Percentiles rank a stretch among this genome's conserved stretches.
phyloP scores from a whole-genome alignment of 139 green algal genomes.

The Coccomyxa sp. region DNA sequence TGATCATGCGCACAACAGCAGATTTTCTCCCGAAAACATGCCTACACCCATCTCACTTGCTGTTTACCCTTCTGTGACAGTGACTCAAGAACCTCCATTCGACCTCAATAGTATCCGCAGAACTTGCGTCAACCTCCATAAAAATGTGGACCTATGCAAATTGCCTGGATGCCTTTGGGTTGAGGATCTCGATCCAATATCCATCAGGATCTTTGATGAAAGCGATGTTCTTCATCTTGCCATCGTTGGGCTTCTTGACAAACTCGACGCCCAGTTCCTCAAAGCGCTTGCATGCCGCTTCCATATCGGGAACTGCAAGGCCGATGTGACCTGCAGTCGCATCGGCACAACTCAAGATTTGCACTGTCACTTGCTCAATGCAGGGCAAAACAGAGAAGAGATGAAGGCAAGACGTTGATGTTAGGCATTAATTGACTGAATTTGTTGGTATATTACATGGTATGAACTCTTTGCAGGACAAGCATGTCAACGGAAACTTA shows the following conservation, averaged over 20 bases:
- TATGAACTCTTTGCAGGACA: too few species aligned
- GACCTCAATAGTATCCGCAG: too few species aligned
- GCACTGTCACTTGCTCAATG: neutral
- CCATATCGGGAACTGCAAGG: slow-evolving; percentile 78
- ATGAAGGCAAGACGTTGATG: neutral
- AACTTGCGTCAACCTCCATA: too few species aligned
- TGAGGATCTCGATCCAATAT: slow-evolving; percentile 67
- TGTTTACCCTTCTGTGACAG: too few species aligned
- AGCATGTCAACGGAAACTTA: too few species aligned
- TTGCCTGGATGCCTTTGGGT: slow-evolving; percentile 8
- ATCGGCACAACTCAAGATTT: neutral
- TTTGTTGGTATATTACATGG: too few species aligned
- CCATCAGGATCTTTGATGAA: slow-evolving; percentile 76
- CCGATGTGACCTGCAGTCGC: slow-evolving; percentile 70
- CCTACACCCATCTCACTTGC: too few species aligned
- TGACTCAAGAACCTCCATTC: too few species aligned
- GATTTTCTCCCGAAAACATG: too few species aligned
- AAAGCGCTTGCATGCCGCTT: slow-evolving; percentile 73
- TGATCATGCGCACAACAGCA: too few species aligned
- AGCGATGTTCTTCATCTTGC: slow-evolving; percentile 60
- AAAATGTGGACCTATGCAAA: neutral
- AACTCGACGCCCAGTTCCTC: slow-evolving; percentile 79
- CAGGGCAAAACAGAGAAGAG: neutral
- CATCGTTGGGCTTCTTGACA: slow-evolving; percentile 84
- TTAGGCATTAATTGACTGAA: too few species aligned